Evolutionary conservation across 2,329 filamentous ascomycete species (phyloP).

Genomic region (Metarhizium guizhouense): DNA sequence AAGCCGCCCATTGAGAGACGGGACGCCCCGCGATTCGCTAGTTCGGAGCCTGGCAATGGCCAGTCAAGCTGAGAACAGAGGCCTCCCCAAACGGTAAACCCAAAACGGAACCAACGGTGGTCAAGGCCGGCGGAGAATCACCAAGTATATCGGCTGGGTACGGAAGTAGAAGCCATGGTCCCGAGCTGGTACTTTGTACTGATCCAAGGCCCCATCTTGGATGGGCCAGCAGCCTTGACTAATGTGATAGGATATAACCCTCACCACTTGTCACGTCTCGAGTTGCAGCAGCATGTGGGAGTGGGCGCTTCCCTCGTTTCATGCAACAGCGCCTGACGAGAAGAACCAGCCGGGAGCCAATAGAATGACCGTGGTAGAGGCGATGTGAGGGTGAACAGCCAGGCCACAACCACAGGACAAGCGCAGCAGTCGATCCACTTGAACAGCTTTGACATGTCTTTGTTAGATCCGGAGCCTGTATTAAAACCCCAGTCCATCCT

Average conservation of each 20-base stretch:
- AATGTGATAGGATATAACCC: conserved; percentile 4
- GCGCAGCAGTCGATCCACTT: not conserved
- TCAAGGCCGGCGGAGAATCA: not conserved
- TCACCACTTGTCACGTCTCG: conserved; percentile 9
- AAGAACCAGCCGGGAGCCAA: not conserved
- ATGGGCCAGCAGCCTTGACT: no score
- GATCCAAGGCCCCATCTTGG: no score
- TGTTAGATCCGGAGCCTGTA: not conserved
- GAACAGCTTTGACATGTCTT: not conserved
- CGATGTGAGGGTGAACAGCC: not conserved
- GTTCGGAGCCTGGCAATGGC: not conserved
- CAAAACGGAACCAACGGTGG: conserved; percentile 2
- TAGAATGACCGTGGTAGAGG: not conserved
- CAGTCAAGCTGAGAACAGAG: not conserved
- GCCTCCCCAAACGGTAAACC: conserved; percentile 4
- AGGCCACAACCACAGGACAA: not conserved
- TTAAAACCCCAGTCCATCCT: not conserved
- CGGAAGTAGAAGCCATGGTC: not conserved
- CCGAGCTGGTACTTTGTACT: not conserved
- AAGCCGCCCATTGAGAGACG: not conserved
- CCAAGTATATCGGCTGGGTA: not conserved
- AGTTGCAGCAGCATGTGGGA: not conserved
- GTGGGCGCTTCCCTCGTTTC: conserved; percentile 1
- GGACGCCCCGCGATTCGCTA: conserved; percentile 4
- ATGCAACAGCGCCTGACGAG: conserved; percentile 2